A percentile compares a stretch with the other conserved stretches of the same genome.
These are phyloP conservation scores for Calocera cornea DNA, from an alignment of 768 basidiomycete species.

Conservation along the genomic window DNA sequence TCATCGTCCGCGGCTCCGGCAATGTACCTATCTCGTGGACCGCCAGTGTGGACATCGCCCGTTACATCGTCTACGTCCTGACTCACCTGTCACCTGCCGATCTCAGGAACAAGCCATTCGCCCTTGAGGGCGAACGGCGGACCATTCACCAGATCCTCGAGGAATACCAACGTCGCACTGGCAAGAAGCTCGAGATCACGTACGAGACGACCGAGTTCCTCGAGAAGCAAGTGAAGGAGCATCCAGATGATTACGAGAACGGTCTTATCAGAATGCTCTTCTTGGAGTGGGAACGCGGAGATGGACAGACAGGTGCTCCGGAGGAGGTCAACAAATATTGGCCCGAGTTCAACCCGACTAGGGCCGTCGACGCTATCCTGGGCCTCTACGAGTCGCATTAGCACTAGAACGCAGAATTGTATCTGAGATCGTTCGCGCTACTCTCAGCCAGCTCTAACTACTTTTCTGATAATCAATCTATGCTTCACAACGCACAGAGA, in stretches of 20 bases:
- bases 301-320: not conserved
- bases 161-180: slow-evolving; percentile 13
- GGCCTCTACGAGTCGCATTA: not conserved
- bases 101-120: not conserved
- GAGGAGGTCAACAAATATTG: slow-evolving; percentile 7
- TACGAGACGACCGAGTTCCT: slow-evolving; percentile 11
- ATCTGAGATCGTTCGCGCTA: no score
- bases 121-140: not conserved
- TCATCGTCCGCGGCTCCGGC: slow-evolving; percentile 11
- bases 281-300: not conserved
- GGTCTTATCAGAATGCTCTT: not conserved
- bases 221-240: slow-evolving; percentile 10
- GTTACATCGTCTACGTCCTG: slow-evolving; percentile 15
- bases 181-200: slow-evolving; percentile 14
- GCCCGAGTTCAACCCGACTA: slow-evolving; percentile 16
- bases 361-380: slow-evolving; percentile 6
- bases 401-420: no score
- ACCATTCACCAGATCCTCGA: slow-evolving; percentile 15
- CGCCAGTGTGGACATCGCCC: slow-evolving; percentile 13
- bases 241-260: slow-evolving; percentile 8
- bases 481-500: no score
- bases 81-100: slow-evolving; percentile 9
- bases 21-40: slow-evolving; percentile 14
- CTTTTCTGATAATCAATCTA: no score
- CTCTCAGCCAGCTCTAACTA: no score